Base-by-base conservation (phyloP, 139 green algal genomes). In the Tetradesmus obliquus region DNA sequence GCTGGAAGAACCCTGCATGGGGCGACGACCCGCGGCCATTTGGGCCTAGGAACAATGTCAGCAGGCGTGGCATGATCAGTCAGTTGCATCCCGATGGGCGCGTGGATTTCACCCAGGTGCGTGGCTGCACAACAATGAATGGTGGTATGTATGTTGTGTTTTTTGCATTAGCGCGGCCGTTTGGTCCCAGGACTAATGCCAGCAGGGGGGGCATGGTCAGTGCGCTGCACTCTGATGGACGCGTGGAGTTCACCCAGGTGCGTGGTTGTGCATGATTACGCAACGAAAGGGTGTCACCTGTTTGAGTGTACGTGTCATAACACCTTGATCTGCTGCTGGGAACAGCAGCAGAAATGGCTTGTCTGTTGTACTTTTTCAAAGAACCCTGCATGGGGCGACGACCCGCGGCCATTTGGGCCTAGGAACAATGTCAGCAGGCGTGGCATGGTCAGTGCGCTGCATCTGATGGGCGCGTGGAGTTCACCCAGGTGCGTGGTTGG, bases 1-100 rank as follows among this genome's bases (percentile, higher is more conserved):
- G 74, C 79, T 91, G 79, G 79, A 91, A 91, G 60, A 91, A 91
- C 79, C 79, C 88, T 7, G 79, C 32, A 3, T 91, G 88, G 88
- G 79, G 5, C 6, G 22, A 15, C 5, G 85, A 81, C 79, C 57
- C 79, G n/a, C 72, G 82, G 5, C 87, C 76, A 1, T 91, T 91
- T 91, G 87, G 87, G 0, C 87, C 87, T 3, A 55, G 76, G 7
- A 20, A n/a, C 54, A 91, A 87, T 53, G 62, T 91, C 55, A 79
- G 45, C 55, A 53, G 76, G 24, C n/a, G 88, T 20, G 79, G 88
- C 57, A 87, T 91, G 79, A 54, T 91, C 76, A 87, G 57, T n/a
- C 8, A 22, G 32, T 58, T 91, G n/a, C 76, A 86, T 60, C 55
- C 32, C n/a, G 58, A 79, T 69, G 74, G 88, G 12, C 19, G 55